These are phyloP conservation scores for Aurantiochytrium sp. DNA, from an alignment of 108 stramenopile genomes.

Conservation along the genomic window DNA sequence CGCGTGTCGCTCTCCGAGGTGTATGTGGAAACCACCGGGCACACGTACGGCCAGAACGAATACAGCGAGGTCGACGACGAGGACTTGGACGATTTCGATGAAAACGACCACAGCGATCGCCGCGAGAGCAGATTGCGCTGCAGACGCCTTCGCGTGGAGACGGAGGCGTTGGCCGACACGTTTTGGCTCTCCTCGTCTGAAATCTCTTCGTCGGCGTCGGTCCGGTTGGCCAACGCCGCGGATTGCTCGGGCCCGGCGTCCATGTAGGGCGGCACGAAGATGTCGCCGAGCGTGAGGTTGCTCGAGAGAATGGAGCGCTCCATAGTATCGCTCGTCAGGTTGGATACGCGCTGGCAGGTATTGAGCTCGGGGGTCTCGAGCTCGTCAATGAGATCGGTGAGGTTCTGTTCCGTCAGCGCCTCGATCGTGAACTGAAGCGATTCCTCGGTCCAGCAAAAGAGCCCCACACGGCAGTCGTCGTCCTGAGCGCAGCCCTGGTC, in stretches of 20 bases:
- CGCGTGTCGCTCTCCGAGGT: not conserved
- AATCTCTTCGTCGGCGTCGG: not conserved
- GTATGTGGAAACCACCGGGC: not conserved
- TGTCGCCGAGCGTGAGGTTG: not conserved
- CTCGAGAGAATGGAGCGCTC: not conserved
- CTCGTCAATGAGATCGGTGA: not conserved
- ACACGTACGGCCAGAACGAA: not conserved
- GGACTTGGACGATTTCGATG: not conserved
- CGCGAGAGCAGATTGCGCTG: not conserved
- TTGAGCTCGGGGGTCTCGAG: not conserved
- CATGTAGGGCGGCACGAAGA: not conserved
- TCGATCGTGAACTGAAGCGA: not conserved
- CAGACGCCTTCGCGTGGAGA: not conserved
- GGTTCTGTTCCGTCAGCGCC: not conserved
- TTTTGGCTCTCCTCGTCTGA: not conserved
- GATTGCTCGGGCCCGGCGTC: not conserved
- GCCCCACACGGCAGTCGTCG: not conserved
- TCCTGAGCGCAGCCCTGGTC: not conserved
- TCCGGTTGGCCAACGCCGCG: not conserved
- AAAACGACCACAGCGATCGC: not conserved
- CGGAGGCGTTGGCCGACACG: too few relatives aligned
- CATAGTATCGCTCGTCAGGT: not conserved
- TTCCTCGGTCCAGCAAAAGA: slow-evolving; percentile 10
- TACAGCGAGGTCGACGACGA: not conserved
- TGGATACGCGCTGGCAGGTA: not conserved